These are phyloP conservation scores for Paecilomyces niveus DNA, from an alignment of 2,329 filamentous ascomycete genomes.

Conservation along the genomic window DNA sequence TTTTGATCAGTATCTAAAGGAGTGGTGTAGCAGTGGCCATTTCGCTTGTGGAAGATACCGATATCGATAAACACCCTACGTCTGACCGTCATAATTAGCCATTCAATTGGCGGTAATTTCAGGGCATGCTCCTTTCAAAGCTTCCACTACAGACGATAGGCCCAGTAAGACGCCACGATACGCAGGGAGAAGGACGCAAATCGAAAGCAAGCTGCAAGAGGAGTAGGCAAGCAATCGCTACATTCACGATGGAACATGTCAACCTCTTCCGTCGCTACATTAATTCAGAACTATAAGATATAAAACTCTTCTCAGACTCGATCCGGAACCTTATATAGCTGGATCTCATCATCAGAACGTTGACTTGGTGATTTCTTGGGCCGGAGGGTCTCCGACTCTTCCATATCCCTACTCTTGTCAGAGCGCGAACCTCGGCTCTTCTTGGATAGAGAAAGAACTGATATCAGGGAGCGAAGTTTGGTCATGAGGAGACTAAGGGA, in stretches of 20 bases:
- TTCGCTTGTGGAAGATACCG: too few relatives aligned
- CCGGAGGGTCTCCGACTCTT: background rate
- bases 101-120: too few relatives aligned
- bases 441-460: background rate
- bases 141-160: too few relatives aligned
- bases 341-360: background rate
- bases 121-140: too few relatives aligned
- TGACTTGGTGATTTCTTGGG: background rate
- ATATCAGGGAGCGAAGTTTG: background rate
- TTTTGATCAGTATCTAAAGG: too few relatives aligned
- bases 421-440: background rate
- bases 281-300: background rate
- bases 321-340: background rate
- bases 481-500: background rate
- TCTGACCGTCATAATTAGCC: too few relatives aligned
- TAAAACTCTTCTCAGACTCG: background rate
- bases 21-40: too few relatives aligned
- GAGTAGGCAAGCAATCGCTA: background rate
- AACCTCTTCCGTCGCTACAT: background rate
- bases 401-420: background rate
- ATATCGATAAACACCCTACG: too few relatives aligned
- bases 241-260: background rate
- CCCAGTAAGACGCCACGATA: too few relatives aligned
- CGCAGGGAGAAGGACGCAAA: too few relatives aligned
- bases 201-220: background rate